Evolutionary conservation across 306 rosid genomes (phyloP), one percentile per base, ranked within the genome.

Genomic region (Cucurbita maxima): DNA sequence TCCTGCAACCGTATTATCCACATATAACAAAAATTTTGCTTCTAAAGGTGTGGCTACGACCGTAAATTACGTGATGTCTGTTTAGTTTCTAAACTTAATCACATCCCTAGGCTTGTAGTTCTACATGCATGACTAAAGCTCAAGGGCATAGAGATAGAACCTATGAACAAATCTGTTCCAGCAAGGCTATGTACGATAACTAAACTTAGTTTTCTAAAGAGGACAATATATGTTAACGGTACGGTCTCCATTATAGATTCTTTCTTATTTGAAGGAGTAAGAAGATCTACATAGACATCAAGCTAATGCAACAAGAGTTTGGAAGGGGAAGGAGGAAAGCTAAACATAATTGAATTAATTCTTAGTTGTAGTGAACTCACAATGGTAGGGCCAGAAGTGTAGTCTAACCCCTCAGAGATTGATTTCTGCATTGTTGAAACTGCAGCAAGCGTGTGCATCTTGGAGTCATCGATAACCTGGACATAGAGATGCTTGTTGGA

Each of bases 391-490:
- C 97, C 88, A 76, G 96, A 53, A 63, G 86, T 78, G 83, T 71
- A 91, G 82, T 79, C 79, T 51, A 88, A 87, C 85, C 86, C 97
- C 81, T 89, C 96, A 8, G 88, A 80, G 75, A 91, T 14, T 25
- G 89, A 43, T 78, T 95, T 88, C 86, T 95, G 97, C 90, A 83
- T 81, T 19, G 99, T 95, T 22, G 99, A 95, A 85, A 83, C 96
- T 5, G 99, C 83, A 72, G 97, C 96, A 75, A 95, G 92, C 0
- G 99, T 95, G 68, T 87, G 96, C 97, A 91, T 95, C 61, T 84
- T 89, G 77, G 89, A 81, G 82, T 91, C 99, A 75, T 95, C 99
- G 52, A 95, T 95, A 80, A 95, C 99, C 83, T 95, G 99, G 77
- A 88, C 99, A 51, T 77, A 89, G 40, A 95, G 78, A 79, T 95